A percentile compares a stretch with the other conserved stretches of the same genome.
These are phyloP conservation scores for Diaporthe batatas DNA, from an alignment of 2,329 filamentous ascomycete species.

Conservation along the genomic window DNA sequence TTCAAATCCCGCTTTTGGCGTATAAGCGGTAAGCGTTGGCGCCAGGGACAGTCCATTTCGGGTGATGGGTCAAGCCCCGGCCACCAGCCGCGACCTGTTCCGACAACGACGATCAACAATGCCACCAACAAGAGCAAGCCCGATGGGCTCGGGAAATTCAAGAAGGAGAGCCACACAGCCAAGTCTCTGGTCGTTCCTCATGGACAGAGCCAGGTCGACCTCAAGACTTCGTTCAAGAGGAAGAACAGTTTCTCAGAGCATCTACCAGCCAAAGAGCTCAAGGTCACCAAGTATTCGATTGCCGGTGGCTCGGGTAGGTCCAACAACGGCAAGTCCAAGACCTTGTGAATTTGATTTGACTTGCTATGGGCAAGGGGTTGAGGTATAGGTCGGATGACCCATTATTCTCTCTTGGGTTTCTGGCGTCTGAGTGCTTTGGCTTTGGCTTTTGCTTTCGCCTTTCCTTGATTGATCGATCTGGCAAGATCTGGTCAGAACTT, in stretches of 20 bases:
- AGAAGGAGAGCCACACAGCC: not conserved
- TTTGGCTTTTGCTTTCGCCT: not conserved
- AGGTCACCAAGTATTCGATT: conserved; percentile 18
- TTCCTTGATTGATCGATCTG: not conserved
- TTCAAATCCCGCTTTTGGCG: conserved; percentile 71
- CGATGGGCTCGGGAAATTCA: not conserved
- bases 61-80: conserved; percentile 34
- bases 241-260: not conserved
- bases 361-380: not conserved
- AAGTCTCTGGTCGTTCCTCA: not conserved
- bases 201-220: not conserved
- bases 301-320: not conserved
- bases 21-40: conserved; percentile 72
- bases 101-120: conserved; percentile 4
- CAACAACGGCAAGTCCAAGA: not conserved
- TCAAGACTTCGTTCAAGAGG: conserved; percentile 6
- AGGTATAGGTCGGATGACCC: too few species aligned
- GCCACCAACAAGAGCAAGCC: not conserved
- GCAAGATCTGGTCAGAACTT: not conserved
- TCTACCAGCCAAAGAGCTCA: not conserved
- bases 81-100: not conserved
- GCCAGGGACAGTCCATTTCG: conserved; percentile 60
- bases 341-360: not conserved
- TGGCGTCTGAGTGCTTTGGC: not conserved
- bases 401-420: not conserved